Base-by-base conservation (phyloP, 169 alveolate species). In the Theileria parva region DNA sequence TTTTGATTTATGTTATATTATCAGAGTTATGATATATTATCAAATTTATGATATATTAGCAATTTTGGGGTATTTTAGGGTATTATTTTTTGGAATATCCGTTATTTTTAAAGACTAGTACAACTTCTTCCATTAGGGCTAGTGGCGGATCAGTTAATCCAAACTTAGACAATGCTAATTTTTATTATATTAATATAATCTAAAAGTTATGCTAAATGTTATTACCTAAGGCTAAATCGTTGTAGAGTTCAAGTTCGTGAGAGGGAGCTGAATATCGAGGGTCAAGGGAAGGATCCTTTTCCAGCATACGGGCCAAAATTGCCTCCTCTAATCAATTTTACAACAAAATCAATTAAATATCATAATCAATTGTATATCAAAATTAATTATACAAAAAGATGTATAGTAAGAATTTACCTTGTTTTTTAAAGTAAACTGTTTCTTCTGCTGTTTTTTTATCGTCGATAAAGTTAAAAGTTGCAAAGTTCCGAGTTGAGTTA, bases 381-480 rank as follows among this genome's bases (percentile, higher is more conserved):
- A n/a, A n/a, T n/a, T n/a, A 66, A 66, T 21, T 32, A 66, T 66
- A 28, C 34, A 25, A 32, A 71, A 66, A 21, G 3, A 44, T 63
- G 12, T 17, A 11, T n/a, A 12, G 5, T 60, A 21, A 21, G 0
- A 1, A 7, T 1, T 63, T 21, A 76, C 84, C 84, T 76, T 76
- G 80, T 37, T 76, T 76, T 27, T 76, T 76, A 23, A 76, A 76
- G 23, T 76, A 76, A 0, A 64, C 68, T 21, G 84, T 19, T 61
- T 76, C 84, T 21, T 76, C 84, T 2, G 84, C 84, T 5, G 79
- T 66, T 53, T 76, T 76, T 67, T 76, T 76, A 32, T 60, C 79
- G 34, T 76, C 84, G 9, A 67, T 34, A 66, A 76, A 76, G 27
- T 67, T 61, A 15, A 76, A 64, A 53, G 84, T 67, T 39, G 84